Evolutionary conservation across 1,284 basidiomycete genomes (phyloP).

Genomic region (Puccinia triticina): DNA sequence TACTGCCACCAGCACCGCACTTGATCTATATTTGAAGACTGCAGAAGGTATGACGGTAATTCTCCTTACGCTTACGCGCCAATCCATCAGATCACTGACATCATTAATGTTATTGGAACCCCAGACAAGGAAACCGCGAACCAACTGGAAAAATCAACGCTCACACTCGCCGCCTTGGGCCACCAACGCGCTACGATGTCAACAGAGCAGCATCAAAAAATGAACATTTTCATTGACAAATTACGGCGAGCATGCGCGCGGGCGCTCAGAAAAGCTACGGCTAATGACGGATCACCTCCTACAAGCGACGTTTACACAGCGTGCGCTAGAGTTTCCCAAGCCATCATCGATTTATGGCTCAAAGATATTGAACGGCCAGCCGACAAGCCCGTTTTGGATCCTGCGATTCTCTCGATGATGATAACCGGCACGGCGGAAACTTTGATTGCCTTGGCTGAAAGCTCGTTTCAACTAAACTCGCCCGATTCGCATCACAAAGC

Average conservation of each 20-base stretch:
- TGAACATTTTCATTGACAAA: constrained; percentile 22
- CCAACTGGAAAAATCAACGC: constrained; percentile 29
- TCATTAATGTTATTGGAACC: not conserved
- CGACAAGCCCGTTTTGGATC: not conserved
- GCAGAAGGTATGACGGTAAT: constrained; percentile 15
- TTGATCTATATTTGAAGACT: constrained; percentile 40
- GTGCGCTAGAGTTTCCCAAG: constrained; percentile 27
- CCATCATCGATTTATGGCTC: constrained; percentile 38
- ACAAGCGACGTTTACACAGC: constrained; percentile 16
- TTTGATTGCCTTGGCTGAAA: constrained; percentile 38
- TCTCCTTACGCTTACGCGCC: not conserved
- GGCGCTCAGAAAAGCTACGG: constrained; percentile 20
- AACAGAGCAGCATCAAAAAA: constrained; percentile 16
- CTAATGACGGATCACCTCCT: not conserved
- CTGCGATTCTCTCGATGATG: constrained; percentile 31
- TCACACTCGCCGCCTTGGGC: constrained; percentile 28
- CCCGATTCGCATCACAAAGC: constrained; percentile 34
- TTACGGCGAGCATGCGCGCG: constrained; percentile 37
- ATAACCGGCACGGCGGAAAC: constrained; percentile 41
- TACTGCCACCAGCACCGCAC: constrained; percentile 18
- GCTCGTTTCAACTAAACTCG: constrained; percentile 26
- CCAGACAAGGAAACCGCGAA: constrained; percentile 20
- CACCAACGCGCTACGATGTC: constrained; percentile 36
- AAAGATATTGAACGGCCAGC: constrained; percentile 25
- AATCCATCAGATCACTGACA: constrained; percentile 1